Conservation (phyloP, 1,284 basidiomycete genomes). For the Malassezia slooffiae region DNA sequence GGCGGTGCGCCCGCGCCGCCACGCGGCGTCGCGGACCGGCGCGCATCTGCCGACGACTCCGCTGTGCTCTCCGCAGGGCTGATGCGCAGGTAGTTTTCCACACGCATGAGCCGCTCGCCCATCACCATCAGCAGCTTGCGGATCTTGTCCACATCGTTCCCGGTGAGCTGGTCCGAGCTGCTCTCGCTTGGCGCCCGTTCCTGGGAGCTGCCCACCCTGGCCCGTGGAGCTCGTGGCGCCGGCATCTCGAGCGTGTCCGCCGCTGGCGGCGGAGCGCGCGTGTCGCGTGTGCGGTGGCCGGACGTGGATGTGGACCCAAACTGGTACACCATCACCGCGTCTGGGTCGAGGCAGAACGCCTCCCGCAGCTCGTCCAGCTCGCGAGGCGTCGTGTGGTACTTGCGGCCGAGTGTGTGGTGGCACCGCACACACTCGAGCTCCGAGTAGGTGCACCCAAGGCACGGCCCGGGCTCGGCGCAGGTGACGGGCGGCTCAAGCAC, state of each 20-base stretch:
- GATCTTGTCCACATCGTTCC: slow-evolving; percentile 10
- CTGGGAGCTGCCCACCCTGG: no score
- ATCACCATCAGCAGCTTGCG: slow-evolving; percentile 16
- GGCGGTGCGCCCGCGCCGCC: no score
- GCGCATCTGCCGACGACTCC: no score
- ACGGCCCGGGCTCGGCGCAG: slow-evolving; percentile 16
- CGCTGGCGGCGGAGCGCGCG: not conserved
- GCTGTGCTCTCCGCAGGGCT: no score
- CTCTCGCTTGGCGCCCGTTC: no score
- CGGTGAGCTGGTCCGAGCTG: no score
- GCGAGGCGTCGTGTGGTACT: slow-evolving; percentile 23
- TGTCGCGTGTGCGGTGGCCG: not conserved
- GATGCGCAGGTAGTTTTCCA: slow-evolving; percentile 9
- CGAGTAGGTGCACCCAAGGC: slow-evolving; percentile 21
- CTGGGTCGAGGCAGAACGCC: slow-evolving; percentile 20
- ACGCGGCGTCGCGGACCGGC: no score
- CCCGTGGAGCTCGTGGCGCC: no score
- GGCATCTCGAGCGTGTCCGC: no score
- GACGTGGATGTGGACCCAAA: not conserved
- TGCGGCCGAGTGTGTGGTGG: slow-evolving; percentile 15
- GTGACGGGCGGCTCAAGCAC: slow-evolving; percentile 7
- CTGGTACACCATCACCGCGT: slow-evolving; percentile 12
- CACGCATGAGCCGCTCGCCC: slow-evolving; percentile 15
- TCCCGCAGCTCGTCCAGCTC: slow-evolving; percentile 22
- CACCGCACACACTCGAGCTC: slow-evolving; percentile 21